phyloP scores from a whole-genome alignment of 2,329 filamentous ascomycete genomes.

The Paecilomyces niveus region DNA sequence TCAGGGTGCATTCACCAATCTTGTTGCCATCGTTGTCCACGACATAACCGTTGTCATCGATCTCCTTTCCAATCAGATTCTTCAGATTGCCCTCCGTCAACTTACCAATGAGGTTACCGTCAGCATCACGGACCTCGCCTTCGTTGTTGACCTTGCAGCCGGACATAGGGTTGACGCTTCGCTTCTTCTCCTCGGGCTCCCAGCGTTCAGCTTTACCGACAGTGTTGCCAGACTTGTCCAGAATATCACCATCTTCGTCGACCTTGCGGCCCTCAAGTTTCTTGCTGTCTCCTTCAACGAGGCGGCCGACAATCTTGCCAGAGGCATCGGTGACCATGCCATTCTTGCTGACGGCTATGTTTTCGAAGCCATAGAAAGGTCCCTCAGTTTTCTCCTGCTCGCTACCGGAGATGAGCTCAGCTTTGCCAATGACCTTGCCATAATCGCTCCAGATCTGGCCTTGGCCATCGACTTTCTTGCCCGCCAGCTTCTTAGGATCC shows the following conservation, averaged over 20 bases:
- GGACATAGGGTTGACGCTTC: conserved; percentile 55
- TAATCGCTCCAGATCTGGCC: conserved; percentile 59
- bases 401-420: conserved; percentile 49
- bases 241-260: conserved; percentile 62
- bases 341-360: conserved; percentile 50
- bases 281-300: conserved; percentile 59
- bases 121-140: conserved; percentile 40
- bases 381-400: conserved; percentile 46
- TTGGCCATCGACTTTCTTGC: conserved; percentile 56
- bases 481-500: conserved; percentile 49
- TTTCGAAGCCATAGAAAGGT: conserved; percentile 54
- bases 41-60: conserved; percentile 47
- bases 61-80: conserved; percentile 34
- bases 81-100: conserved; percentile 38
- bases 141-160: conserved; percentile 46
- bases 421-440: conserved; percentile 54
- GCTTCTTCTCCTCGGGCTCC: conserved; percentile 52
- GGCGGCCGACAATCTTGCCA: conserved; percentile 50
- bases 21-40: conserved; percentile 56
- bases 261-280: conserved; percentile 59
- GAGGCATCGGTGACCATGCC: conserved; percentile 48
- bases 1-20: conserved; percentile 56
- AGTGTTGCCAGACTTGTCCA: conserved; percentile 60
- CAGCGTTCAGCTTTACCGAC: conserved; percentile 63
- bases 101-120: conserved; percentile 40